phyloP scores from a whole-genome alignment of 768 basidiomycete species.

The Erythrobasidium yunnanense region DNA sequence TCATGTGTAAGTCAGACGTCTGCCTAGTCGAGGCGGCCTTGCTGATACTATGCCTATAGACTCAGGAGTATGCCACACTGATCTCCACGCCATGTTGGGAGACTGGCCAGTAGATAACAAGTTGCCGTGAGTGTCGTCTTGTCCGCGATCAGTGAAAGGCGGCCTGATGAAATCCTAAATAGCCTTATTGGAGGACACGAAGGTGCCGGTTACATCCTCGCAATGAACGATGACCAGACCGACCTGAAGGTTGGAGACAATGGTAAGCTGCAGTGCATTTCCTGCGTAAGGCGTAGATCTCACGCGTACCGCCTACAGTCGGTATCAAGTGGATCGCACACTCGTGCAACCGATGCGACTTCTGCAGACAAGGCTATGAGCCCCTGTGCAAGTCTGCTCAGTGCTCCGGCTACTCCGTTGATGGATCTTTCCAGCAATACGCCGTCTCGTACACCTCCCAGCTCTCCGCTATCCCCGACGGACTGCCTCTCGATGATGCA shows the following conservation, averaged over 20 bases:
- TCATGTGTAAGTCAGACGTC: conserved; percentile 21
- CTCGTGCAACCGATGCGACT: conserved; percentile 39
- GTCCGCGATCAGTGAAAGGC: neutral
- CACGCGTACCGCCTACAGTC: conserved; percentile 48
- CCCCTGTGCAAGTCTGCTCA: conserved; percentile 35
- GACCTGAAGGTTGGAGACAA: conserved; percentile 62
- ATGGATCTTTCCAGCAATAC: conserved; percentile 45
- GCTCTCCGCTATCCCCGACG: conserved; percentile 70
- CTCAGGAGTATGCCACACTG: conserved; percentile 36
- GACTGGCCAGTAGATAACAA: conserved; percentile 71
- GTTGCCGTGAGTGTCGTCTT: conserved; percentile 39
- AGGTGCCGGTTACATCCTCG: conserved; percentile 63
- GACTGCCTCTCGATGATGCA: conserved; percentile 49
- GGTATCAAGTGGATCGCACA: conserved; percentile 39
- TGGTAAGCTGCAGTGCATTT: too few species aligned
- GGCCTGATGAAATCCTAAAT: too few species aligned
- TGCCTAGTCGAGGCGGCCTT: neutral
- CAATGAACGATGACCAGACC: conserved; percentile 59
- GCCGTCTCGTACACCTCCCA: conserved; percentile 54
- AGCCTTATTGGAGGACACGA: conserved; percentile 68
- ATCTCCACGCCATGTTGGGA: conserved; percentile 53
- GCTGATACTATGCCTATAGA: neutral
- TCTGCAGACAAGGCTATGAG: conserved; percentile 38
- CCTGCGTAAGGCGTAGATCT: too few species aligned
- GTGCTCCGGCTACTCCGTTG: conserved; percentile 57